Evolutionary conservation across 805 yeast genomes (phyloP).

Genomic region (Ogataea degrootiae): DNA sequence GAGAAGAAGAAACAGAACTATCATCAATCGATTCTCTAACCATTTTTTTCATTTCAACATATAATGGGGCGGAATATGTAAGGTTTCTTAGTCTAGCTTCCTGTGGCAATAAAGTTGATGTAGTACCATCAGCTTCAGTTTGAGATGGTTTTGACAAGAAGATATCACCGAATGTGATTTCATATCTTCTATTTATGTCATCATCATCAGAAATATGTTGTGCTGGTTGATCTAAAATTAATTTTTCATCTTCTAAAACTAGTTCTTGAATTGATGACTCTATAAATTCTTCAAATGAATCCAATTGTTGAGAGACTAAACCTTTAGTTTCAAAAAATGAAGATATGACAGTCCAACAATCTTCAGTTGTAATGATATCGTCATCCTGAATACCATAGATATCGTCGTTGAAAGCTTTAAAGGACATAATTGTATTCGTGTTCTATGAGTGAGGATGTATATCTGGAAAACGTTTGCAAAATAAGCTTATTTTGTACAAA

Average conservation of each 20-base stretch:
- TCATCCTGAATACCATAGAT: constrained; percentile 39
- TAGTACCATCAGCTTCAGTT: constrained; percentile 99
- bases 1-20: constrained; percentile 45
- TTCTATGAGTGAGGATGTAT: background rate
- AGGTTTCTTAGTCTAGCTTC: constrained; percentile 95
- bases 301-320: constrained; percentile 94
- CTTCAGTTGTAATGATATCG: constrained; percentile 88
- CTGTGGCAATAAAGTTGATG: constrained; percentile 97
- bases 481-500: too few relatives aligned
- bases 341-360: constrained; percentile 98
- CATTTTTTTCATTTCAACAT: constrained; percentile 91
- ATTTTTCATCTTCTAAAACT: constrained; percentile 90
- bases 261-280: constrained; percentile 95
- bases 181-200: constrained; percentile 86
- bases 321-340: constrained; percentile 96
- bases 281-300: constrained; percentile 96
- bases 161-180: constrained; percentile 96
- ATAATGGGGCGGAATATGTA: constrained; percentile 93
- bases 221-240: constrained; percentile 96
- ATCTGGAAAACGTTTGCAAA: too few relatives aligned
- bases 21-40: constrained; percentile 82
- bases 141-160: constrained; percentile 95
- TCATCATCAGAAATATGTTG: constrained; percentile 92
- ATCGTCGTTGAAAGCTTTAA: constrained; percentile 16
- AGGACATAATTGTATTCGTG: constrained; percentile 7